These are phyloP conservation scores for Mycena sanguinolenta DNA, from an alignment of 768 basidiomycete species.

Conservation along the genomic window DNA sequence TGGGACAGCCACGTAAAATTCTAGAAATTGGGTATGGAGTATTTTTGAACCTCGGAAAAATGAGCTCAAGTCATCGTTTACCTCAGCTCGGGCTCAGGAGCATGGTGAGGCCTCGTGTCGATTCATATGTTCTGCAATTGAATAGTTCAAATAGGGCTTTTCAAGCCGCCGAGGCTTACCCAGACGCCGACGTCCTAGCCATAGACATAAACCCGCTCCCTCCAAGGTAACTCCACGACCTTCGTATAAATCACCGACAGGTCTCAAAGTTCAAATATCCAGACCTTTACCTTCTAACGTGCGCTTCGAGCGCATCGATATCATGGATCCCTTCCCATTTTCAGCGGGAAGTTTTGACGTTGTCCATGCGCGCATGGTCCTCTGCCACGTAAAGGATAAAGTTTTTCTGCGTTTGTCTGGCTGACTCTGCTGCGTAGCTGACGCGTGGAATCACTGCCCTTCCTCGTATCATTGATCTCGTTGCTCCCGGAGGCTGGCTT, in stretches of 20 bases:
- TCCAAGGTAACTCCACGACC: conserved; percentile 22
- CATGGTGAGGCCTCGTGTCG: conserved; percentile 3
- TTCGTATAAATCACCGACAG: conserved; percentile 29
- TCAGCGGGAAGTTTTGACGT: conserved; percentile 38
- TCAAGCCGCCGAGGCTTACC: conserved; percentile 35
- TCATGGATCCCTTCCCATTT: conserved; percentile 38
- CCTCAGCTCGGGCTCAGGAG: conserved; percentile 17
- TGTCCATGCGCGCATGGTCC: conserved; percentile 40
- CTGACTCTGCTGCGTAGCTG: no score
- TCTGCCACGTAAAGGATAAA: conserved; percentile 43
- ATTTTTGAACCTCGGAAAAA: background rate
- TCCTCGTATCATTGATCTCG: conserved; percentile 33
- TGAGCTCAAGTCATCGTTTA: background rate
- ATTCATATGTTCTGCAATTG: no score
- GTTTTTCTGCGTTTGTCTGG: no score
- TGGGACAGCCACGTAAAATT: conserved; percentile 39
- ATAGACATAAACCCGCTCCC: no score
- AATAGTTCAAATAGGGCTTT: conserved; percentile 32
- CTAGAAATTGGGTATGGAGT: conserved; percentile 40
- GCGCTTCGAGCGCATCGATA: conserved; percentile 35
- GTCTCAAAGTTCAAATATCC: no score
- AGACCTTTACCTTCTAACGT: conserved; percentile 40
- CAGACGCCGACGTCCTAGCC: no score
- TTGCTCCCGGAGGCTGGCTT: no score
- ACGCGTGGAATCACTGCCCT: no score